Percentiles rank a stretch among this genome's conserved stretches.
Evolutionary conservation across 179 eudicot species (phyloP).

Genomic region (Nepenthes alata): DNA sequence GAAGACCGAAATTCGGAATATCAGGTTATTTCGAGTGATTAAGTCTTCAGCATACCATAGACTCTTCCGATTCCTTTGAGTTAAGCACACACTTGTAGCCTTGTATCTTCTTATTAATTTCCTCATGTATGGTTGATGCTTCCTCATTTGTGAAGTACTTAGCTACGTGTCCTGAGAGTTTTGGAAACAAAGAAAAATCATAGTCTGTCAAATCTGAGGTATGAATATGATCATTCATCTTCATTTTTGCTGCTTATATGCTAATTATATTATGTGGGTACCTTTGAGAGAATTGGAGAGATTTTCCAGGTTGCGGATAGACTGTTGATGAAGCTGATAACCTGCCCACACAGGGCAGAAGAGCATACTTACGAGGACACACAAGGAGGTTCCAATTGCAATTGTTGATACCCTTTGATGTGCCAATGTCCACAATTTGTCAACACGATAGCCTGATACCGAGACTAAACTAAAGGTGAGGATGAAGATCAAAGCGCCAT

Average conservation of each 20-base stretch:
- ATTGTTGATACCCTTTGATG: slow-evolving; percentile 31
- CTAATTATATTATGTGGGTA: slow-evolving; percentile 5
- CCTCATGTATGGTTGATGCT: slow-evolving; percentile 13
- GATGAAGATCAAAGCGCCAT: slow-evolving; percentile 59
- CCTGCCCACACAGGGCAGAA: slow-evolving; percentile 56
- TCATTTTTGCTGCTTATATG: not conserved
- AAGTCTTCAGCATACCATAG: slow-evolving; percentile 37
- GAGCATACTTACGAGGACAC: slow-evolving; percentile 36
- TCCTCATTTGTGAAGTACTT: slow-evolving; percentile 34
- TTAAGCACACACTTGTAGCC: slow-evolving; percentile 47
- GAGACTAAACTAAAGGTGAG: slow-evolving; percentile 55
- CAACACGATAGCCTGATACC: slow-evolving; percentile 47
- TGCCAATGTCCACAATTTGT: slow-evolving; percentile 29
- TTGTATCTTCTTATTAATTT: slow-evolving; percentile 20
- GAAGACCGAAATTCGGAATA: not conserved
- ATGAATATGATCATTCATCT: not conserved
- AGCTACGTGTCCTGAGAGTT: slow-evolving; percentile 28
- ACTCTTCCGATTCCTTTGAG: slow-evolving; percentile 61
- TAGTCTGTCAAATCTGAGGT: too few relatives aligned
- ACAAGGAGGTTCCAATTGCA: slow-evolving; percentile 42
- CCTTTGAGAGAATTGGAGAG: slow-evolving; percentile 49
- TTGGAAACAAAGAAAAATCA: too few relatives aligned
- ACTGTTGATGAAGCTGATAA: slow-evolving; percentile 34
- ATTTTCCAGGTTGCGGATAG: slow-evolving; percentile 32
- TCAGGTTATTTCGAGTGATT: not conserved